A percentile compares a stretch with the other conserved stretches of the same genome.
These are phyloP conservation scores for Citrullus colocynthis DNA, from an alignment of 306 rosid species.

Conservation along the genomic window DNA sequence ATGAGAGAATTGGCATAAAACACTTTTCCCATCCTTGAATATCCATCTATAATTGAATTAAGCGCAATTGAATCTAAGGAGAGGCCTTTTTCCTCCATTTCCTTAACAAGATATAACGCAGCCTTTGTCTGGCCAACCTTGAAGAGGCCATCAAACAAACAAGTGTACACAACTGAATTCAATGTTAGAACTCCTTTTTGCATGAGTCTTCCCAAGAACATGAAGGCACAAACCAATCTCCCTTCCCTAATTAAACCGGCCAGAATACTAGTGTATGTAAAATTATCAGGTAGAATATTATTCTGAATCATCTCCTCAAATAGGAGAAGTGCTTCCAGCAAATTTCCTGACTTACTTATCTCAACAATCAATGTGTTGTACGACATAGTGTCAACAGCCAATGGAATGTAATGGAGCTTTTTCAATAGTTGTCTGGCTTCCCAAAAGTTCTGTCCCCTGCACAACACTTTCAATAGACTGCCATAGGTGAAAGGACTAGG, in stretches of 20 bases:
- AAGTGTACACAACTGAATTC: constrained; percentile 39
- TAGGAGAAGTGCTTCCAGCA: constrained; percentile 37
- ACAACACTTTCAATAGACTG: constrained; percentile 53
- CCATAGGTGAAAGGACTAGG: constrained; percentile 56
- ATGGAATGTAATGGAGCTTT: constrained; percentile 35
- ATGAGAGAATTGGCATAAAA: constrained; percentile 26
- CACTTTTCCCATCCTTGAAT: constrained; percentile 52
- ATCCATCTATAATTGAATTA: constrained; percentile 43
- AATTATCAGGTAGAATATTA: constrained; percentile 39
- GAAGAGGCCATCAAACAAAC: constrained; percentile 48
- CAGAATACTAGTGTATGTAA: constrained; percentile 47
- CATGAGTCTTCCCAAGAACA: constrained; percentile 32
- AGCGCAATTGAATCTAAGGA: constrained; percentile 37
- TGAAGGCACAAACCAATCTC: constrained; percentile 44
- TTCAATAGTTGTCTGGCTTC: constrained; percentile 36
- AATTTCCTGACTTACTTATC: constrained; percentile 43
- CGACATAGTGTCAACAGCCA: constrained; percentile 33
- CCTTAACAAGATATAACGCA: constrained; percentile 46
- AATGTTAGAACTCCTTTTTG: constrained; percentile 32
- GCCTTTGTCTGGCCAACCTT: constrained; percentile 55
- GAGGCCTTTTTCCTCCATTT: constrained; percentile 47
- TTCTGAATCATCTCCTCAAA: constrained; percentile 48
- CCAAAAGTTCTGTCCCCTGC: constrained; percentile 41
- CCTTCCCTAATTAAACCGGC: constrained; percentile 46
- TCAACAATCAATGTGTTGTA: constrained; percentile 47